These are phyloP conservation scores for Arthrobotrys entomopaga DNA, from an alignment of 2,329 filamentous ascomycete species.

Conservation along the genomic window DNA sequence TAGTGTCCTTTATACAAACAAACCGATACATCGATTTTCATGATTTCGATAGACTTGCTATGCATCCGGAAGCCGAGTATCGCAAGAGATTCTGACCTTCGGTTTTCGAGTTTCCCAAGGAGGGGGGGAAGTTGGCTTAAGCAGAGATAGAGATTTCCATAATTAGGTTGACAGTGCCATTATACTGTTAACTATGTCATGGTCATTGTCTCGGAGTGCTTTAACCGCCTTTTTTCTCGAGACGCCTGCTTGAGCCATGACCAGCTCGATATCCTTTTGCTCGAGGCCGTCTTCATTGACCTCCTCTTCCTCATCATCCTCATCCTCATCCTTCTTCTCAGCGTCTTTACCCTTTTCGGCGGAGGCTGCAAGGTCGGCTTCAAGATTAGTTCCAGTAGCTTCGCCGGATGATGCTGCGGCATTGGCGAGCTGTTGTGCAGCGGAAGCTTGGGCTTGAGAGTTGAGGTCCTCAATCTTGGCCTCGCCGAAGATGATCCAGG, in stretches of 20 bases:
- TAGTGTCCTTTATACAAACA: conserved; percentile 14
- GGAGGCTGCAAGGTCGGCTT: conserved; percentile 70
- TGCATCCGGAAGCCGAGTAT: too few relatives aligned
- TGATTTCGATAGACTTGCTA: too few relatives aligned
- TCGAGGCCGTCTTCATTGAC: conserved; percentile 94
- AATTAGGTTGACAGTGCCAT: conserved; percentile 75
- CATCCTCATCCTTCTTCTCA: conserved; percentile 77
- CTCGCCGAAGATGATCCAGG: conserved; percentile 96
- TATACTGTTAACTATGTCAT: conserved; percentile 99
- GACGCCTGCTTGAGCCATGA: conserved; percentile 87
- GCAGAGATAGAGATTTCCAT: neutral
- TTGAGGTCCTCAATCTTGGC: conserved; percentile 99
- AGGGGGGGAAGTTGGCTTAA: neutral
- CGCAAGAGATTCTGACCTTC: too few relatives aligned
- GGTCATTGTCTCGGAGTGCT: conserved; percentile 98
- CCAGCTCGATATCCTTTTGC: conserved; percentile 98
- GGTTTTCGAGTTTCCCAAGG: too few relatives aligned
- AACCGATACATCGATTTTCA: neutral
- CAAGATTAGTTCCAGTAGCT: conserved; percentile 73
- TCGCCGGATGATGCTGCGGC: conserved; percentile 72
- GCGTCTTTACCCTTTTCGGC: conserved; percentile 75
- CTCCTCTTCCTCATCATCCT: conserved; percentile 94
- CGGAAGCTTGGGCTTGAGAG: conserved; percentile 94
- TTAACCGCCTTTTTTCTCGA: conserved; percentile 99
- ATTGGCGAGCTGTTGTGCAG: conserved; percentile 88